Conservation (phyloP, 805 yeast genomes). For the Myxozyma monticola region DNA sequence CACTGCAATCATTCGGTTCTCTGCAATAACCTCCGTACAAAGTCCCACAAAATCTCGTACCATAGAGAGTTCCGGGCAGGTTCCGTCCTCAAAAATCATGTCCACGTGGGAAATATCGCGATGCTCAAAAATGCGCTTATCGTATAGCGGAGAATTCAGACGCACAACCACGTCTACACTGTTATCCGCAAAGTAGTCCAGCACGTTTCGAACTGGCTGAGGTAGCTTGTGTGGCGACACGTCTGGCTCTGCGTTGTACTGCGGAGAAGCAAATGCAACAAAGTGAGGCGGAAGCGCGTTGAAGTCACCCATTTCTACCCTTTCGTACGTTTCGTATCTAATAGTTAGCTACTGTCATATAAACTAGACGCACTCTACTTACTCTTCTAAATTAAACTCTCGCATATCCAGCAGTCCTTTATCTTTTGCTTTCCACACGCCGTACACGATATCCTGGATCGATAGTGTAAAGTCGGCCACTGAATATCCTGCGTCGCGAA, state of each 20-base stretch:
- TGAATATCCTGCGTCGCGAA: slow-evolving; percentile 96
- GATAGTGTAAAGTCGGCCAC: slow-evolving; percentile 91
- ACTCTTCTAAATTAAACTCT: slow-evolving; percentile 84
- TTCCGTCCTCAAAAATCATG: slow-evolving; percentile 96
- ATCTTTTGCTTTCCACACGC: slow-evolving; percentile 97
- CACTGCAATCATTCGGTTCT: slow-evolving; percentile 85
- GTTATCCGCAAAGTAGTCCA: slow-evolving; percentile 68
- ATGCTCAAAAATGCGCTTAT: slow-evolving; percentile 76
- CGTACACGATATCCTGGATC: slow-evolving; percentile 93
- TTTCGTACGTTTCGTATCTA: slow-evolving; percentile 72
- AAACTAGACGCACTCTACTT: slow-evolving; percentile 36
- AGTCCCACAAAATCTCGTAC: slow-evolving; percentile 94
- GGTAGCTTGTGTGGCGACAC: slow-evolving; percentile 34
- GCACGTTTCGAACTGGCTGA: slow-evolving; percentile 63
- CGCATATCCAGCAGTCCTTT: slow-evolving; percentile 84
- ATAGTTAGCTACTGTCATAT: not conserved
- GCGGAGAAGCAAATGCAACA: slow-evolving; percentile 97
- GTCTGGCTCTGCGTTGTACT: slow-evolving; percentile 37
- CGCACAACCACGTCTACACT: slow-evolving; percentile 88
- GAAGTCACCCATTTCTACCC: slow-evolving; percentile 97
- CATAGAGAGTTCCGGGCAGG: slow-evolving; percentile 92
- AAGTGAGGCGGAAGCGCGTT: slow-evolving; percentile 89
- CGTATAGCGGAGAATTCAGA: slow-evolving; percentile 87
- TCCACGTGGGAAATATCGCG: slow-evolving; percentile 87
- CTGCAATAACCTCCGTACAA: slow-evolving; percentile 78